These are phyloP conservation scores for Keqinozyma sinolaborantium DNA, from an alignment of 1,139 yeast genomes.

Conservation along the genomic window DNA sequence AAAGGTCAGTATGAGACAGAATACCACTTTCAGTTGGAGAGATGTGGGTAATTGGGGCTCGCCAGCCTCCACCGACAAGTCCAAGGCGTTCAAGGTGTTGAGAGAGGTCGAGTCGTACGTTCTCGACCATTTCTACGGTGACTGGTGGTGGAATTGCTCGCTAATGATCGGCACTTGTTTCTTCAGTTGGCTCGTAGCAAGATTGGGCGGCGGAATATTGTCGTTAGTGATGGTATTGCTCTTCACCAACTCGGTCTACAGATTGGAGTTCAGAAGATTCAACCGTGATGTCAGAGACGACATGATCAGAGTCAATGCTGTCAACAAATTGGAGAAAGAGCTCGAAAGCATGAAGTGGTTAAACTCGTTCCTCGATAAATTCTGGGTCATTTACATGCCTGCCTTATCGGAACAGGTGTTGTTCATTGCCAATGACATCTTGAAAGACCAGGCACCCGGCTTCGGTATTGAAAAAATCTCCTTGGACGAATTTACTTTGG, in stretches of 20 bases:
- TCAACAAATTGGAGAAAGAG: conserved; percentile 57
- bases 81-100: conserved; percentile 18
- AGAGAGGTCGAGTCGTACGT: conserved; percentile 54
- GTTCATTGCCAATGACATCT: conserved; percentile 58
- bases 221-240: conserved; percentile 56
- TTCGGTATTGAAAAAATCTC: conserved; percentile 72
- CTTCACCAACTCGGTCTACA: conserved; percentile 62
- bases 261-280: conserved; percentile 69
- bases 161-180: conserved; percentile 67
- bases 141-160: conserved; percentile 68
- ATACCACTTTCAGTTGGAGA: conserved; percentile 39
- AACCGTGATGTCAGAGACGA: conserved; percentile 72
- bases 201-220: conserved; percentile 55
- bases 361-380: conserved; percentile 69
- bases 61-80: conserved; percentile 20
- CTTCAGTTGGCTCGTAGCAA: conserved; percentile 62
- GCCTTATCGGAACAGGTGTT: conserved; percentile 74
- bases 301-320: conserved; percentile 57
- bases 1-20: conserved; percentile 22
- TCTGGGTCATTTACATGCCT: conserved; percentile 88
- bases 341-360: conserved; percentile 79
- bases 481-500: conserved; percentile 73
- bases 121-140: conserved; percentile 64
- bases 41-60: conserved; percentile 41
- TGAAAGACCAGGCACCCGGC: conserved; percentile 76